Base-by-base conservation (phyloP, 2,329 filamentous ascomycete species). In the Colletotrichum salicis region DNA sequence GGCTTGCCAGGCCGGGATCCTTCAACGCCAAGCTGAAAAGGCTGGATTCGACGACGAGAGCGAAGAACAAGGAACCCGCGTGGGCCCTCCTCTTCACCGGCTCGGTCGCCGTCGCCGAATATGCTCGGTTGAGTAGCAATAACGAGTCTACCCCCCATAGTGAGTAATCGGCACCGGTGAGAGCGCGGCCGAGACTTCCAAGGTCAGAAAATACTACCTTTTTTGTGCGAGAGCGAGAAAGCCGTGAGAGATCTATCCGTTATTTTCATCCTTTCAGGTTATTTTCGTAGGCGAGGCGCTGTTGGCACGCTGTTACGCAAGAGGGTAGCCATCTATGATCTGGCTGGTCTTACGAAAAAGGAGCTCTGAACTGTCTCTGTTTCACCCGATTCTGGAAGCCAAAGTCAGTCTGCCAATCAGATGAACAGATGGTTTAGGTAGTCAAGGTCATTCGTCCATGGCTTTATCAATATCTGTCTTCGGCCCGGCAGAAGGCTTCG, bases 331-430 rank as follows among this genome's bases (percentile, higher is more conserved):
- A 48, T 15, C 31, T 29, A 10, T 41, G 57, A 54, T 45, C 22
- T n/a, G 41, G 19, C 41, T 48, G 41, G 41, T 22, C 41, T 48
- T 33, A 29, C 7, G 37, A 13, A 33, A 8, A 59, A 22, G 22
- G 4, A 45, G 13, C 8, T 59, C 22, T 29, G 35, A 45, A 29
- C 27, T 54, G 54, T 70, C 22, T 37, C 33, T 58, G 61, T 59
- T 60, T 65, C 67, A 60, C 41, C n/a, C 67, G 55, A 70, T 60
- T 60, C 22, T 51, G 48, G 13, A 22, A 15, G 54, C n/a, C 48
- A 61, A 48, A 66, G 56, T 67, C 10, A 57, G 55, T 61, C 22
- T 12, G 7, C 13, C 24, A 31, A 63, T 67, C 51, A 62, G 68
- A 61, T 41, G 64, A 67, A 71, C 54, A 67, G 64, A 3, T 12